These are phyloP conservation scores for Lodderomyces elongisporus DNA, from an alignment of 1,139 yeast species.

Conservation along the genomic window DNA sequence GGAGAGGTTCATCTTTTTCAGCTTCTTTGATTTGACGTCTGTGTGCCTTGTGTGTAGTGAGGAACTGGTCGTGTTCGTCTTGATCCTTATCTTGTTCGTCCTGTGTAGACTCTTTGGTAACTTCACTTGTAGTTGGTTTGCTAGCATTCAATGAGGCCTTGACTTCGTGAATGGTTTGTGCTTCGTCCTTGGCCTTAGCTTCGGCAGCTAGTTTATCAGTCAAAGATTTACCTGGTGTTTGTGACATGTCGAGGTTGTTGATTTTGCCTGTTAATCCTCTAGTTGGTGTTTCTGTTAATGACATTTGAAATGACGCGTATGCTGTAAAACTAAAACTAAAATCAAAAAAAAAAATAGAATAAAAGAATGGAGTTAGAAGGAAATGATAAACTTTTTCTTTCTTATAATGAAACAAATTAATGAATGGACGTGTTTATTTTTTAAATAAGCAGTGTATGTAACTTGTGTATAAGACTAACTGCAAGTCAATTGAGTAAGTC, in stretches of 20 bases:
- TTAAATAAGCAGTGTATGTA: no score
- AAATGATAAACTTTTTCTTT: no score
- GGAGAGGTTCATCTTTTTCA: conserved; percentile 87
- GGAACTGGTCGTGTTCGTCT: conserved; percentile 47
- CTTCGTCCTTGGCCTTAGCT: conserved; percentile 38
- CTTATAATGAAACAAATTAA: no score
- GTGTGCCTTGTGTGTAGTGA: conserved; percentile 57
- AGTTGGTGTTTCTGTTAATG: conserved; percentile 39
- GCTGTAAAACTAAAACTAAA: no score
- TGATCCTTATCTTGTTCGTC: conserved; percentile 18
- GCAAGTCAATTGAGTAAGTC: no score
- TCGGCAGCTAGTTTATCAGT: conserved; percentile 45
- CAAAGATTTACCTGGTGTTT: conserved; percentile 33
- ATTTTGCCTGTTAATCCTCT: conserved; percentile 47
- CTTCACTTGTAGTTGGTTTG: conserved; percentile 8
- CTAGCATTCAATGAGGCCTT: conserved; percentile 8
- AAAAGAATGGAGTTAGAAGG: no score
- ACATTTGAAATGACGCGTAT: conserved; percentile 4
- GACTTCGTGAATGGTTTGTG: conserved; percentile 23
- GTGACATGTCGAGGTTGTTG: conserved; percentile 36
- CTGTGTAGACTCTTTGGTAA: conserved; percentile 4
- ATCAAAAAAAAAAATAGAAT: no score
- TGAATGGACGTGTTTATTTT: no score
- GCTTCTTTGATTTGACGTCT: conserved; percentile 66
- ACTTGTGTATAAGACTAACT: no score